Evolutionary conservation across 2,329 filamentous ascomycete species (phyloP).

Genomic region (Aspergillus nomiae): DNA sequence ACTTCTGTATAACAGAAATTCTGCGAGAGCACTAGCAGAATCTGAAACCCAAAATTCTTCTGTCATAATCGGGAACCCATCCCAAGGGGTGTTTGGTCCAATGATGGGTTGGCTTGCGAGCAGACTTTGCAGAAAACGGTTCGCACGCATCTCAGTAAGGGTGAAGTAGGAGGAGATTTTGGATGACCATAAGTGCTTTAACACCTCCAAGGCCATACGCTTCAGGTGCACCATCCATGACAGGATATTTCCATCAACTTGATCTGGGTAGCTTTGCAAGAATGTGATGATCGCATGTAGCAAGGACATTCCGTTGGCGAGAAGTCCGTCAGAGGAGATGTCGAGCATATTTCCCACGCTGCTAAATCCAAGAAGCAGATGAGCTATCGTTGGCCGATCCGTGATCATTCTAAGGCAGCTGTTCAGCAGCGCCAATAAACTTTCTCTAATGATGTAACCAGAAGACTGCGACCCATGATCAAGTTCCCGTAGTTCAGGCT

Average conservation of each 20-base stretch:
- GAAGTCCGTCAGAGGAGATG: conserved; percentile 68
- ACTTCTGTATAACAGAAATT: conserved; percentile 77
- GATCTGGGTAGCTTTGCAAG: conserved; percentile 68
- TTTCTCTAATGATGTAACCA: conserved; percentile 78
- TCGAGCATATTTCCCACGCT: conserved; percentile 72
- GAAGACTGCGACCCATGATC: conserved; percentile 69
- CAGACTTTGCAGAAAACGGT: conserved; percentile 77
- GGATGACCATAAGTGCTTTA: conserved; percentile 82
- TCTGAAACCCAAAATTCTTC: conserved; percentile 69
- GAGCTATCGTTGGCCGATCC: conserved; percentile 81
- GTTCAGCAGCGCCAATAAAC: conserved; percentile 82
- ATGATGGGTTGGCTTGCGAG: conserved; percentile 73
- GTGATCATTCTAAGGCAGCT: conserved; percentile 75
- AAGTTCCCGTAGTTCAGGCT: conserved; percentile 68
- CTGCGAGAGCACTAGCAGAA: conserved; percentile 69
- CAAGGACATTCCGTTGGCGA: conserved; percentile 71
- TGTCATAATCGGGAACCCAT: conserved; percentile 62
- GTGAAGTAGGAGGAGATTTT: conserved; percentile 74
- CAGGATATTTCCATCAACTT: conserved; percentile 61
- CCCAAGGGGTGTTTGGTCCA: conserved; percentile 70
- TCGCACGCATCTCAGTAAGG: conserved; percentile 75
- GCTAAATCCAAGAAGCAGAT: conserved; percentile 84
- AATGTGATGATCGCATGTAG: conserved; percentile 80
- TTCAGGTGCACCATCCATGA: conserved; percentile 72
- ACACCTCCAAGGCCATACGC: conserved; percentile 68